Evolutionary conservation across 2,329 filamentous ascomycete species (phyloP), one percentile per base, ranked within the genome.

Genomic region (Didymosphaeria variabile): DNA sequence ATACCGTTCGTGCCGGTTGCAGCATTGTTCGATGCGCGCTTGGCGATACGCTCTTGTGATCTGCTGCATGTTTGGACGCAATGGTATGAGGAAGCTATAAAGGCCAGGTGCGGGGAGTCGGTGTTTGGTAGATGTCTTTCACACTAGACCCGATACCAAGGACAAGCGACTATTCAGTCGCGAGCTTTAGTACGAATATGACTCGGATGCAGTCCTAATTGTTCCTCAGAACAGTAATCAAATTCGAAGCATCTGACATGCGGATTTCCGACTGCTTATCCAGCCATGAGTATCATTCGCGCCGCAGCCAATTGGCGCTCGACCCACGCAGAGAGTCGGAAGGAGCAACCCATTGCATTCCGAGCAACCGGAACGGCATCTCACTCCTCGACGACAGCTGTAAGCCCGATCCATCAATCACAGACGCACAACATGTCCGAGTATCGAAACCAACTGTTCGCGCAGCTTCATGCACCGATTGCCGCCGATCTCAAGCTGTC

Each of bases 11-110:
- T 55, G 93, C 94, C 2, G 95, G 94, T 6, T 95, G 93, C 79
- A 97, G 92, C 45, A 85, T 99, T 69, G 93, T 98, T 54, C 86
- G 95, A 60, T 97, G 94, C 76, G 94, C 93, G 5, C 82, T 98
- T 66, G 95, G 95, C 21, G 95, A 99, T 83, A 96, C 92, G 53
- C 81, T 98, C 71, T 82, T 98, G 75, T 97, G 82, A 82, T n/a
- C 2, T 15, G 56, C 23, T 55, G 31, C 23, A 5, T 23, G 2
- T 47, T 5, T 29, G 4, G 17, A 17, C 12, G 17, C 15, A n/a
- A 46, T 29, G 13, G 1, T 47, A 19, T 8, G 23, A 9, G 40
- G 17, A 44, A 19, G 13, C 13, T 21, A 4, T 44, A 9, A 36
- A 36, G 34, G 34, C 15, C 9, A 36, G 17, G 19, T 12, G 15